Evolutionary conservation across 768 basidiomycete genomes (phyloP), one percentile per base, ranked within the genome.

Genomic region (Boletus coccyginus): DNA sequence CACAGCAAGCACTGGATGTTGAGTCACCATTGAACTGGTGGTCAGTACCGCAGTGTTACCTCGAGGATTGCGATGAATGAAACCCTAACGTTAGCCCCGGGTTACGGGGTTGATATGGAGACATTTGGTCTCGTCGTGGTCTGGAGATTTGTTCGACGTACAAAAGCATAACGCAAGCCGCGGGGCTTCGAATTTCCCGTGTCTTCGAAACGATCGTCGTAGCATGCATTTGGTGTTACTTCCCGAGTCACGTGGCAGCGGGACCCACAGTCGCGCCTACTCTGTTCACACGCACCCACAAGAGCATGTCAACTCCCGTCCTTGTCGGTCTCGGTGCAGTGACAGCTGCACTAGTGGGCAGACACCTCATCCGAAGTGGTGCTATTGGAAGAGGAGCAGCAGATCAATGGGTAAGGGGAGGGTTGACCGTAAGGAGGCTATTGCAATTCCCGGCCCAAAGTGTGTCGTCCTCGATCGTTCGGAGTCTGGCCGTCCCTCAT

Each of bases 371-470:
- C 43, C 81, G 86, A 42, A 79, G 78, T 24, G 88, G 88, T 3
- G 60, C 81, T 6, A 76, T 87, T 60, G 73, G 80, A 29, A 87
- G 82, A 13, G 81, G 75, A 61, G 77, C 76, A 24, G 87, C 86
- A 13, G 88, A 94, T 42, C 82, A 95, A 70, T 98, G 92, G 85
- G 86, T 79, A 17, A 92, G 87, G 73, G 96, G 96, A 53, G 96
- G 97, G 9, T 99, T 99, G 96, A 98, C 69, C 80, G 91, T 64
- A 90, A 85, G 58, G 97, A 98, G 75, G 97, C 97, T 7, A 82
- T 93, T 57, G 83, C 86, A 57, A 87, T 99, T 65, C 82, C 98
- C 42, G 96, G 96, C 16, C 78, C 98, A 52, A 96, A 89, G 97
- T 97, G 57, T 62, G 90, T 81, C 42, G 35, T 45, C 29, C 27